Percentiles rank a stretch among this genome's conserved stretches.
Evolutionary conservation across 208 protist genomes (phyloP).

Genomic region (Trypanosomatidae sp.): DNA sequence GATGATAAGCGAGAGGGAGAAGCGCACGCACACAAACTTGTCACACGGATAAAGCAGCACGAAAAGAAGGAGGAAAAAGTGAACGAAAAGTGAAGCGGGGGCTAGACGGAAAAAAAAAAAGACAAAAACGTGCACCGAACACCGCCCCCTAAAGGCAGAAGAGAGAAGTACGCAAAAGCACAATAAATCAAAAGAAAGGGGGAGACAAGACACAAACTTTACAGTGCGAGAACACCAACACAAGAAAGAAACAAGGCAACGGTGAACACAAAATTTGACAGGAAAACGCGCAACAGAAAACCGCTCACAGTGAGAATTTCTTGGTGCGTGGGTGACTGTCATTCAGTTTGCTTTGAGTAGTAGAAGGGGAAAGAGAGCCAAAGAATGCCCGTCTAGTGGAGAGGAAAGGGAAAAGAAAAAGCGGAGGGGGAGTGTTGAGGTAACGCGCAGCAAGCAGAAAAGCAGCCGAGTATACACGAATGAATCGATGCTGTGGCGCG

Average conservation of each 20-base stretch:
- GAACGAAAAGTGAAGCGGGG: neutral
- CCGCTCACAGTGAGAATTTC: neutral
- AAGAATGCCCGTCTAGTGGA: neutral
- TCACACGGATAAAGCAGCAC: neutral
- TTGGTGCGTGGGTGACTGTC: neutral
- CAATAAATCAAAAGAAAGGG: neutral
- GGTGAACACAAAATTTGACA: neutral
- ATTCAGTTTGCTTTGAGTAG: neutral
- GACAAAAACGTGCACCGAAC: constrained; percentile 6
- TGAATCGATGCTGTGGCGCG: neutral
- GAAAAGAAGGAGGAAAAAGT: neutral
- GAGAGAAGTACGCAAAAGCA: neutral
- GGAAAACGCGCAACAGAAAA: neutral
- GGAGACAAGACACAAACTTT: neutral
- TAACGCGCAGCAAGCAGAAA: neutral
- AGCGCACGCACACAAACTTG: neutral
- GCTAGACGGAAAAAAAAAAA: neutral
- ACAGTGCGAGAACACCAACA: neutral
- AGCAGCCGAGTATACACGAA: neutral
- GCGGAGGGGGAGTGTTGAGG: neutral
- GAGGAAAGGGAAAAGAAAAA: neutral
- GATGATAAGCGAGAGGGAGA: neutral
- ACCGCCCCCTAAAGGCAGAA: neutral
- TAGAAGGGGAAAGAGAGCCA: neutral
- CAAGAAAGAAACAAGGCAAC: neutral